Evolutionary conservation across 208 protist genomes (phyloP).

Genomic region (Blechomonas ayalai): DNA sequence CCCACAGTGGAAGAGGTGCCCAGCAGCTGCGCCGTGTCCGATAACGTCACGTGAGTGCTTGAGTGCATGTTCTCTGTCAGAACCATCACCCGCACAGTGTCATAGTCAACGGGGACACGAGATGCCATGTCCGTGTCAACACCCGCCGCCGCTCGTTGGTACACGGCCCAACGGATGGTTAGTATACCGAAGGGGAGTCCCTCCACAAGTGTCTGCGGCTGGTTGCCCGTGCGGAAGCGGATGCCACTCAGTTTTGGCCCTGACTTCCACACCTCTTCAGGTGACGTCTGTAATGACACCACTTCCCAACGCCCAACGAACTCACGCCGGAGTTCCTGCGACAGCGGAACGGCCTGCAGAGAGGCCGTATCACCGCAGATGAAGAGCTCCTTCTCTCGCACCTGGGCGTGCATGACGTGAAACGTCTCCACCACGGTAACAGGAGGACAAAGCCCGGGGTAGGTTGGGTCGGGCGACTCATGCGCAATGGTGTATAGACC

Average conservation of each 20-base stretch:
- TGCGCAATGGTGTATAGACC: conserved; percentile 75
- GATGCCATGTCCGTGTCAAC: background rate
- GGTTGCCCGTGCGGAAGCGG: conserved; percentile 36
- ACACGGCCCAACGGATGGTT: conserved; percentile 78
- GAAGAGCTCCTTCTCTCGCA: conserved; percentile 47
- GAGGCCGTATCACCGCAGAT: conserved; percentile 61
- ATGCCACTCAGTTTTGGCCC: conserved; percentile 57
- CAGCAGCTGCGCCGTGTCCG: conserved; percentile 39
- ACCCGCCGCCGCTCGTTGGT: conserved; percentile 9
- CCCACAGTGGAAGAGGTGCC: conserved; percentile 56
- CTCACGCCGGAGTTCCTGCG: conserved; percentile 42
- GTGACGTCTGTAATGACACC: conserved; percentile 55
- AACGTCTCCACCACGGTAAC: conserved; percentile 48
- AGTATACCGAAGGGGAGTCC: conserved; percentile 82
- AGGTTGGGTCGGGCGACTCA: conserved; percentile 42
- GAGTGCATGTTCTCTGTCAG: conserved; percentile 71
- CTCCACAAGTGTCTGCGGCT: conserved; percentile 43
- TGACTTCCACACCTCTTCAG: conserved; percentile 38
- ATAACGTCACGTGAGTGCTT: conserved; percentile 64
- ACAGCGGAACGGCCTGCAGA: conserved; percentile 60
- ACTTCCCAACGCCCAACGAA: conserved; percentile 80
- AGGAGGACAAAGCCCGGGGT: conserved; percentile 60
- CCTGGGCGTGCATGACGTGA: conserved; percentile 66
- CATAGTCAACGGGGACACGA: conserved; percentile 68
- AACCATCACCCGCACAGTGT: conserved; percentile 60